These are phyloP conservation scores for Globisporangium nodosum DNA, from an alignment of 352 stramenopile genomes.

Conservation along the genomic window DNA sequence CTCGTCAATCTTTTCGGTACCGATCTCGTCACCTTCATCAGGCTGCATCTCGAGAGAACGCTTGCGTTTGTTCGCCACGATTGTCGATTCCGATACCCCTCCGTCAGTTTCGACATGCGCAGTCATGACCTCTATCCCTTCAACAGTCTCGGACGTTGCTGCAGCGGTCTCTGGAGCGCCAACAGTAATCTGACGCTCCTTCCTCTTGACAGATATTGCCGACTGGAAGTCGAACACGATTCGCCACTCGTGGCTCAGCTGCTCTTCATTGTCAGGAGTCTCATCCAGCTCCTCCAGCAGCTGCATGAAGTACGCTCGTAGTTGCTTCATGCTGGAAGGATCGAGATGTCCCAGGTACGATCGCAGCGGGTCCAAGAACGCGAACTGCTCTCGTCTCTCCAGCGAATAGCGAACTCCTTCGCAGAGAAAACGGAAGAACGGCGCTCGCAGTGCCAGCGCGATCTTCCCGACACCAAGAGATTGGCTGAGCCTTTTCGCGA, in stretches of 20 bases:
- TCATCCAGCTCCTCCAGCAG: constrained; percentile 40
- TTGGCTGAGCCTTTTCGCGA: constrained; percentile 78
- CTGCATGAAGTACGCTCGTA: constrained; percentile 68
- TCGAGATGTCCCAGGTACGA: constrained; percentile 75
- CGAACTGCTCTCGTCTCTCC: constrained; percentile 47
- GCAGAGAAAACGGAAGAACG: constrained; percentile 79
- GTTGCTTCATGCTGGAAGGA: constrained; percentile 45
- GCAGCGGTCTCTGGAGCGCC: neutral
- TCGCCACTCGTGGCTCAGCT: constrained; percentile 43
- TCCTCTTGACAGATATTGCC: constrained; percentile 21
- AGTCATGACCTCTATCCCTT: neutral
- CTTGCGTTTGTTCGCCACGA: constrained; percentile 11
- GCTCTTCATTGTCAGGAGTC: constrained; percentile 30
- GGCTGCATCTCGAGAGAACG: constrained; percentile 8
- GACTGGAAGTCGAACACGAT: constrained; percentile 68
- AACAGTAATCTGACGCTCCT: constrained; percentile 2
- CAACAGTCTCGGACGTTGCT: neutral
- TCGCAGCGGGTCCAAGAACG: constrained; percentile 64
- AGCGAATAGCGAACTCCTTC: constrained; percentile 77
- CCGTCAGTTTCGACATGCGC: neutral
- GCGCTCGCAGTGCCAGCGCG: constrained; percentile 44
- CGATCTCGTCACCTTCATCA: neutral
- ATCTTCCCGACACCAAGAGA: constrained; percentile 79
- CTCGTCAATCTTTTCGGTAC: neutral
- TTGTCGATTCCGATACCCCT: neutral